Evolutionary conservation across 805 yeast species (phyloP).

Genomic region (Yamadazyma philogaea): DNA sequence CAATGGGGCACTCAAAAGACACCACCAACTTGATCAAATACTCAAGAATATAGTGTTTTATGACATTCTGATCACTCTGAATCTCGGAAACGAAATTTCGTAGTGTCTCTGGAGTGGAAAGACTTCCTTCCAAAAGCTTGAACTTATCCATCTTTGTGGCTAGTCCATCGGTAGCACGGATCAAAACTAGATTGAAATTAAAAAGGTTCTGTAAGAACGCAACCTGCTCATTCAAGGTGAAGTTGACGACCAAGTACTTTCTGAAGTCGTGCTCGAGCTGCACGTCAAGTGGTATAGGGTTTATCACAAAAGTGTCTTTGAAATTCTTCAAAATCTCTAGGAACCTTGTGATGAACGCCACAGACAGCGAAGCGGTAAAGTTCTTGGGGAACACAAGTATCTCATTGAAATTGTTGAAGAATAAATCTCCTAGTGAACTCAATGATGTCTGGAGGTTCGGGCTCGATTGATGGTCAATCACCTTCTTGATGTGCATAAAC

Average conservation of each 20-base stretch:
- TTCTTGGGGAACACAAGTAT: constrained; percentile 21
- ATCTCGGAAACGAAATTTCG: neutral
- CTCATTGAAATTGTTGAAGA: constrained; percentile 19
- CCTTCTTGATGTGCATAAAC: constrained; percentile 19
- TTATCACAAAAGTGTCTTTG: neutral
- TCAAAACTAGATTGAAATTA: constrained; percentile 21
- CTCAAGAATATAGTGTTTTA: constrained; percentile 14
- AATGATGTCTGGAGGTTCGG: constrained; percentile 19
- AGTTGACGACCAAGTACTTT: constrained; percentile 13
- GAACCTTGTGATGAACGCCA: constrained; percentile 13
- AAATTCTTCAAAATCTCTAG: constrained; percentile 13
- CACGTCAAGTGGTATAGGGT: neutral
- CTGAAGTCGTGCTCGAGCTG: constrained; percentile 1
- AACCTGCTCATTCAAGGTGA: constrained; percentile 18
- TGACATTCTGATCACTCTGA: constrained; percentile 19
- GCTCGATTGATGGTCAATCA: constrained; percentile 3
- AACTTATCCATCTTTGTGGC: constrained; percentile 4
- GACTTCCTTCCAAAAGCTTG: neutral
- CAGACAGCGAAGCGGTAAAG: neutral
- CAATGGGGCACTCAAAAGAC: constrained; percentile 8
- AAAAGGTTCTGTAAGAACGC: constrained; percentile 20
- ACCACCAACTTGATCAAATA: constrained; percentile 20
- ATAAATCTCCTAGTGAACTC: constrained; percentile 19
- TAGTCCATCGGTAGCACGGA: constrained; percentile 12
- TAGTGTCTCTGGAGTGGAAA: neutral